A percentile compares a stretch with the other conserved stretches of the same genome.
phyloP scores from a whole-genome alignment of 2,329 filamentous ascomycete genomes.

The Setomelanomma holmii region DNA sequence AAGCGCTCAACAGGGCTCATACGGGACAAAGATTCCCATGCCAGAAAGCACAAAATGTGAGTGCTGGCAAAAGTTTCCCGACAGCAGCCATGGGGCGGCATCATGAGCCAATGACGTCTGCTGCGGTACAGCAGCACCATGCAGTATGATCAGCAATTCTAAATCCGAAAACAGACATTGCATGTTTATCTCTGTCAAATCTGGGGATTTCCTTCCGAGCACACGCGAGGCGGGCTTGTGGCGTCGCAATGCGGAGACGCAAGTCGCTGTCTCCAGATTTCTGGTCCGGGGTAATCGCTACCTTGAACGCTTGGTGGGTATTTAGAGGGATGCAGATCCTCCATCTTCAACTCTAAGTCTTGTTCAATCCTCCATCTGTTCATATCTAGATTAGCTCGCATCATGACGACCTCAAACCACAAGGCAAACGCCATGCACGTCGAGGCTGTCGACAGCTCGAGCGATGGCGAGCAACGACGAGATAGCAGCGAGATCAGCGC shows the following conservation, averaged over 20 bases:
- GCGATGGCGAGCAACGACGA: slow-evolving; percentile 5
- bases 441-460: slow-evolving; percentile 25
- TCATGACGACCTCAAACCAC: slow-evolving; percentile 11
- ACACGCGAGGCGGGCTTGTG: slow-evolving; percentile 17
- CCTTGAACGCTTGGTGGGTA: neutral
- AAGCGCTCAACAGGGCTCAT: neutral
- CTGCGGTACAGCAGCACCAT: slow-evolving; percentile 11
- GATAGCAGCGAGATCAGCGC: slow-evolving; percentile 12
- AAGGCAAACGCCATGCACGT: slow-evolving; percentile 22
- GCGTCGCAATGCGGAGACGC: slow-evolving; percentile 7
- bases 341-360: neutral
- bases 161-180: slow-evolving; percentile 11
- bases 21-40: slow-evolving; percentile 13
- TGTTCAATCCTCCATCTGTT: neutral
- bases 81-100: too few species aligned
- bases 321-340: slow-evolving; percentile 7
- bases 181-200: slow-evolving; percentile 4
- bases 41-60: neutral
- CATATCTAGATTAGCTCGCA: neutral
- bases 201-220: slow-evolving; percentile 5
- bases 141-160: slow-evolving; percentile 4
- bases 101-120: slow-evolving; percentile 15
- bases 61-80: slow-evolving; percentile 32
- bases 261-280: slow-evolving; percentile 4
- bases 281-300: neutral